phyloP scores from a whole-genome alignment of 768 basidiomycete species.

The Lentinula detonsa region DNA sequence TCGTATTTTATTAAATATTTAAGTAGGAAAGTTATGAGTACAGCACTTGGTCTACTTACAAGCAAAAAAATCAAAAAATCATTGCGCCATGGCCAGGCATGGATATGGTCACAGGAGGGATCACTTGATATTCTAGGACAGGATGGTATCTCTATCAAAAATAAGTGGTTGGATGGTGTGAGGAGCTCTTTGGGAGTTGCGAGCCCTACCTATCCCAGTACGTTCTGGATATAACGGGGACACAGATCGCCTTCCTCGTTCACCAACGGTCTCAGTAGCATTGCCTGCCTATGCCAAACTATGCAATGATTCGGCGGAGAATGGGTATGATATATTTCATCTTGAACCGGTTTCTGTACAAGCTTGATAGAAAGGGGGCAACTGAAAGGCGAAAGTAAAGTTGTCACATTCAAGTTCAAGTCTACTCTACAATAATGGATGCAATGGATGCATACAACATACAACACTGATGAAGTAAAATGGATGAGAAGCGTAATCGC shows the following conservation, averaged over 20 bases:
- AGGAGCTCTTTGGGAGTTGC: constrained; percentile 11
- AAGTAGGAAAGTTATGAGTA: too few species aligned
- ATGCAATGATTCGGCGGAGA: background rate
- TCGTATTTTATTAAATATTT: too few species aligned
- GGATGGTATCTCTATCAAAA: background rate
- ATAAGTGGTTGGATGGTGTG: constrained; percentile 5
- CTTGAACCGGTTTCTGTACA: background rate
- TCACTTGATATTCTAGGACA: too few species aligned
- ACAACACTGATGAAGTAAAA: too few species aligned
- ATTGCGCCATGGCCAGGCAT: background rate
- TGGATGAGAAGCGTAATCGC: too few species aligned
- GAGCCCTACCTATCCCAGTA: constrained; percentile 9
- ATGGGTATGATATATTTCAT: background rate
- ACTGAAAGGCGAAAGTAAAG: too few species aligned
- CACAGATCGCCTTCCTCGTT: constrained; percentile 12
- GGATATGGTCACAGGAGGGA: constrained; percentile 1
- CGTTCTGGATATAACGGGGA: constrained; percentile 12
- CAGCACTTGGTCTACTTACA: too few species aligned
- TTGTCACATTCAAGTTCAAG: too few species aligned
- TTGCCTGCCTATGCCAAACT: background rate
- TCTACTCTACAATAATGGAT: too few species aligned
- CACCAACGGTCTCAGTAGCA: constrained; percentile 7
- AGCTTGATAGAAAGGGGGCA: too few species aligned
- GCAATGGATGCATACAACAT: too few species aligned
- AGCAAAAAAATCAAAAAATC: too few species aligned